These are phyloP conservation scores for Schizophyllum amplum DNA, from an alignment of 1,284 basidiomycete species.

Conservation along the genomic window DNA sequence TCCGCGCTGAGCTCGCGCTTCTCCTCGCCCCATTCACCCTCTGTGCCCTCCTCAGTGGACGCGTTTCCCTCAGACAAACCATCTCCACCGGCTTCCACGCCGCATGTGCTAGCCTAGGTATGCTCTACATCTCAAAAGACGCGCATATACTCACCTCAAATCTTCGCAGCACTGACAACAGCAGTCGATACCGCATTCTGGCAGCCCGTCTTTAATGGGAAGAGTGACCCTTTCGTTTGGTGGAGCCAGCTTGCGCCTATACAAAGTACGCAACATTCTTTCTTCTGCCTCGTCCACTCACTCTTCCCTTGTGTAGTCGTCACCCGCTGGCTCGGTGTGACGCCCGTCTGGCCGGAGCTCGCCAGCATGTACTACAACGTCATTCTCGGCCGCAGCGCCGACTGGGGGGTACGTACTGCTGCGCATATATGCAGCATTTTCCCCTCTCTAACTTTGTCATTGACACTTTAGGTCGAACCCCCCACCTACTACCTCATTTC, in stretches of 20 bases:
- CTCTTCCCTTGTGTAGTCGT: too few relatives aligned
- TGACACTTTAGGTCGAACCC: constrained; percentile 56
- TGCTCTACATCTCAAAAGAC: neutral
- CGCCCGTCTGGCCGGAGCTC: constrained; percentile 79
- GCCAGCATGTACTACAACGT: constrained; percentile 83
- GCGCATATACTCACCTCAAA: neutral
- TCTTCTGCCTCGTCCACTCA: too few relatives aligned
- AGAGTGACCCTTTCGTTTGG: too few relatives aligned
- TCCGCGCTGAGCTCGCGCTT: constrained; percentile 76
- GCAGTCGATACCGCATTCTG: constrained; percentile 85
- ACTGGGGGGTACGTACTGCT: constrained; percentile 80
- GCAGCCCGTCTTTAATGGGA: constrained; percentile 35
- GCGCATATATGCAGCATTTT: constrained; percentile 1
- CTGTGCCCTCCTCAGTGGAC: constrained; percentile 41
- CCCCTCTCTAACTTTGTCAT: constrained; percentile 1
- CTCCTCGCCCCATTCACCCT: constrained; percentile 59
- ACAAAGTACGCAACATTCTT: too few relatives aligned
- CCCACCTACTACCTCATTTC: constrained; percentile 63
- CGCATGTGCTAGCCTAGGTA: too few relatives aligned
- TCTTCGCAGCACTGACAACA: constrained; percentile 53
- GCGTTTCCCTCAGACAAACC: constrained; percentile 36
- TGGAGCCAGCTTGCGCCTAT: too few relatives aligned
- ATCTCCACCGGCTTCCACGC: constrained; percentile 36
- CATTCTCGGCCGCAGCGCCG: constrained; percentile 73
- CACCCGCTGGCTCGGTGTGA: too few relatives aligned